These are phyloP conservation scores for Vitis hybrid DNA, from an alignment of 177 flowering plant genomes.

Conservation along the genomic window DNA sequence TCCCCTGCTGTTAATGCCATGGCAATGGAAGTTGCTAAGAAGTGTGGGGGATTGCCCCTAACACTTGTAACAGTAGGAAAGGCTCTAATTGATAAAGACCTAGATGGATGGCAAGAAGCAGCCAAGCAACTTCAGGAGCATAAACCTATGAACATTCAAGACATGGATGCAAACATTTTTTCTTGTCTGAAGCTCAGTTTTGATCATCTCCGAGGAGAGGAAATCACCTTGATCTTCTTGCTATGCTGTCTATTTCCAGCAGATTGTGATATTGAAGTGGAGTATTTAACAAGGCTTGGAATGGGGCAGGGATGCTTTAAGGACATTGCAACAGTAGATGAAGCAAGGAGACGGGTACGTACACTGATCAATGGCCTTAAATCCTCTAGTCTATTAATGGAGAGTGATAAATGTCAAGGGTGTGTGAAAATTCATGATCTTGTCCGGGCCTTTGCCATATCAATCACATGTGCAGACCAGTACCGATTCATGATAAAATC, in stretches of 20 bases:
- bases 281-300: not conserved
- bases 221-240: not conserved
- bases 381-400: slow-evolving; percentile 4
- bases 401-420: not conserved
- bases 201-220: not conserved
- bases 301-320: not conserved
- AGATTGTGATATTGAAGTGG: not conserved
- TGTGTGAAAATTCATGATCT: slow-evolving; percentile 7
- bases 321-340: not conserved
- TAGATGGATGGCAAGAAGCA: slow-evolving; percentile 2
- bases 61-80: slow-evolving; percentile 1
- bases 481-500: not conserved
- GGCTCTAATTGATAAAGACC: not conserved
- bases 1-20: not conserved
- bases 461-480: not conserved
- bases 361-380: not conserved
- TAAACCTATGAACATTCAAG: not conserved
- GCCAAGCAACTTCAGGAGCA: not conserved
- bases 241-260: slow-evolving; percentile 6
- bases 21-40: not conserved
- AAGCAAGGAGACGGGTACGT: not conserved
- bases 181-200: not conserved
- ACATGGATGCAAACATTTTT: not conserved
- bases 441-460: not conserved
- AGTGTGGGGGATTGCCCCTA: slow-evolving; percentile 3